Percentiles rank a stretch among this genome's conserved stretches.
Evolutionary conservation across 441 rosid species (phyloP).

Genomic region (Oxalis stricta): DNA sequence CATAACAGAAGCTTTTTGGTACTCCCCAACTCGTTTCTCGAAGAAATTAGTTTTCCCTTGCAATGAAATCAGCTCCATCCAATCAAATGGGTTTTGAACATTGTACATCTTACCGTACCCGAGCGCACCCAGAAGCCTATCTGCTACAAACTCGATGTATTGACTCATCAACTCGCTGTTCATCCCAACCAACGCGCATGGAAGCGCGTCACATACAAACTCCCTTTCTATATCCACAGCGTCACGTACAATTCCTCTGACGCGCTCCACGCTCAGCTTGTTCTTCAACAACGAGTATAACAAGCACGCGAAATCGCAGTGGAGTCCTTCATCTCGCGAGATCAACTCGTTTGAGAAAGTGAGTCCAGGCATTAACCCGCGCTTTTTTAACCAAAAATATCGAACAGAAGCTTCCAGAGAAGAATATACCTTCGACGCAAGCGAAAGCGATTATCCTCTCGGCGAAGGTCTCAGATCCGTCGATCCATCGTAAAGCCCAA

Average conservation of each 20-base stretch:
- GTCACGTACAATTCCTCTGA: constrained; percentile 27
- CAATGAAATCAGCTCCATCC: constrained; percentile 61
- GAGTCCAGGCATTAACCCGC: constrained; percentile 39
- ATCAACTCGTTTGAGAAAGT: constrained; percentile 45
- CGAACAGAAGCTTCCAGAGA: constrained; percentile 40
- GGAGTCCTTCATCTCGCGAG: constrained; percentile 43
- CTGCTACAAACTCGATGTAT: constrained; percentile 62
- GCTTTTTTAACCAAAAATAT: constrained; percentile 45
- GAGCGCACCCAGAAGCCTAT: constrained; percentile 41
- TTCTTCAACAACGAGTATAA: constrained; percentile 17
- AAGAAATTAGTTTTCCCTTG: constrained; percentile 64
- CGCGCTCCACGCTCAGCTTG: constrained; percentile 31
- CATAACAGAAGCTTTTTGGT: constrained; percentile 59
- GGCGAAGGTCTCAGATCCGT: constrained; percentile 37
- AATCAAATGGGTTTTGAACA: constrained; percentile 46
- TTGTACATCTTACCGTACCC: constrained; percentile 38
- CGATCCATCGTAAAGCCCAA: constrained; percentile 59
- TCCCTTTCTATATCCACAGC: constrained; percentile 60
- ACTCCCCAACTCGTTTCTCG: constrained; percentile 57
- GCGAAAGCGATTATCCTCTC: constrained; percentile 35
- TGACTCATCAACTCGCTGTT: constrained; percentile 43
- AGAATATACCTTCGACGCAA: constrained; percentile 46
- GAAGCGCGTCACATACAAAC: constrained; percentile 56
- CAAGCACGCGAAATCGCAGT: constrained; percentile 40
- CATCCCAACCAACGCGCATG: constrained; percentile 59